Conservation (phyloP, 805 yeast genomes). For the Saccharomycopsis microspora region DNA sequence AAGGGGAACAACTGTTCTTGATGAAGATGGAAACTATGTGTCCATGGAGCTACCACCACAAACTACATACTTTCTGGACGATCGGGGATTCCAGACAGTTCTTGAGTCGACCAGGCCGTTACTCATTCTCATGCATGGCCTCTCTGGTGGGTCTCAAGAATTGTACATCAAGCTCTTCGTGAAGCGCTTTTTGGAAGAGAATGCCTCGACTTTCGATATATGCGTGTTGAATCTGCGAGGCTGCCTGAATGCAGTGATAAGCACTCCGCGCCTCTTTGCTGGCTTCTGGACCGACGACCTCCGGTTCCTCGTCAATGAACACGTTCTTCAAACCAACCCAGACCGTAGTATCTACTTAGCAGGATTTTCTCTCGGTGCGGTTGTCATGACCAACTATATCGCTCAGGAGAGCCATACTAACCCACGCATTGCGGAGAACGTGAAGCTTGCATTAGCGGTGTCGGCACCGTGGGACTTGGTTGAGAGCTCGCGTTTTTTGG, state of each 20-base stretch:
- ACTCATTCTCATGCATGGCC: slow-evolving; percentile 59
- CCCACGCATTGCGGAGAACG: slow-evolving; percentile 22
- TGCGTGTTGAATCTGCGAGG: slow-evolving; percentile 69
- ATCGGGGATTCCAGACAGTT: slow-evolving; percentile 23
- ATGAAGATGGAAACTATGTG: slow-evolving; percentile 21
- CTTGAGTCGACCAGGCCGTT: slow-evolving; percentile 40
- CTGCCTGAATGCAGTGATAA: slow-evolving; percentile 57
- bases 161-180: slow-evolving; percentile 56
- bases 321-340: slow-evolving; percentile 42
- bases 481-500: slow-evolving; percentile 33
- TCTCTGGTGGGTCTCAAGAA: slow-evolving; percentile 82
- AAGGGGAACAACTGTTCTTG: slow-evolving; percentile 11
- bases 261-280: slow-evolving; percentile 59
- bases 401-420: slow-evolving; percentile 45
- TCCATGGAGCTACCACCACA: slow-evolving; percentile 33
- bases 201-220: slow-evolving; percentile 36
- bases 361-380: slow-evolving; percentile 79
- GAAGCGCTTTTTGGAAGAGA: slow-evolving; percentile 25
- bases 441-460: slow-evolving; percentile 44
- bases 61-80: slow-evolving; percentile 40
- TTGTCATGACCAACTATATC: slow-evolving; percentile 57
- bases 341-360: slow-evolving; percentile 51
- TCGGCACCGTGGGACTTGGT: slow-evolving; percentile 69
- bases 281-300: slow-evolving; percentile 68
- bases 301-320: slow-evolving; percentile 36